A percentile compares a stretch with the other conserved stretches of the same genome.
Conservation (phyloP, 2,329 filamentous ascomycete species). For the Trichoderma sp. region DNA sequence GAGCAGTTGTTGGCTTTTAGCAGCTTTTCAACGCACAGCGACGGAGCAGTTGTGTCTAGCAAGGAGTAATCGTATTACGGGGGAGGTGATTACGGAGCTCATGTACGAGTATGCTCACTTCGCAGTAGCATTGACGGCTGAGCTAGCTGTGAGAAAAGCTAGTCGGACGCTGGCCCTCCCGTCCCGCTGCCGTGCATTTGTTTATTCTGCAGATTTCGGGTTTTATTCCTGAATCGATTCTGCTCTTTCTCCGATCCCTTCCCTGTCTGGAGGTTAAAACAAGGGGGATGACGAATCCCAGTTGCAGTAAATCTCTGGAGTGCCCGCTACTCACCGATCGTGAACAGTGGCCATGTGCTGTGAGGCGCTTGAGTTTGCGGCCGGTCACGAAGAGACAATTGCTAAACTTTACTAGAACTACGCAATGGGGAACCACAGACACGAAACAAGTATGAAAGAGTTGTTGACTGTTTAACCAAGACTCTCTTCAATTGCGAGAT, state of each 20-base stretch:
- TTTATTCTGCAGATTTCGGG: background rate
- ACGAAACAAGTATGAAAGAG: background rate
- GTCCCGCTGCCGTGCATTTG: background rate
- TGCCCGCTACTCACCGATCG: background rate
- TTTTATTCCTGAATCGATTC: background rate
- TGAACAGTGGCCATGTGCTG: background rate
- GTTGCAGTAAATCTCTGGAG: background rate
- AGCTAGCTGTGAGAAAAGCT: background rate
- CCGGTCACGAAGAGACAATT: background rate
- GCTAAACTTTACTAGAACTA: background rate
- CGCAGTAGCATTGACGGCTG: background rate
- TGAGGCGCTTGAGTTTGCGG: slow-evolving; percentile 4
- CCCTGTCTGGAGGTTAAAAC: background rate
- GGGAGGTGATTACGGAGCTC: background rate
- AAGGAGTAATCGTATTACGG: background rate
- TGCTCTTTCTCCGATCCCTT: background rate
- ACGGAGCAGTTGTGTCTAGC: background rate
- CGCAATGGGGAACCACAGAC: background rate
- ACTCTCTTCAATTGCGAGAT: background rate
- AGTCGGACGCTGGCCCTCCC: background rate
- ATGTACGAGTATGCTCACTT: background rate
- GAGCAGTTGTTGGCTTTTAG: background rate
- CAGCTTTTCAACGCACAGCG: background rate
- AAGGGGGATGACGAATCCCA: background rate
- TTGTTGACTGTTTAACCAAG: background rate